These are phyloP conservation scores for Melampsora medusae DNA, from an alignment of 1,284 basidiomycete genomes.

Conservation along the genomic window DNA sequence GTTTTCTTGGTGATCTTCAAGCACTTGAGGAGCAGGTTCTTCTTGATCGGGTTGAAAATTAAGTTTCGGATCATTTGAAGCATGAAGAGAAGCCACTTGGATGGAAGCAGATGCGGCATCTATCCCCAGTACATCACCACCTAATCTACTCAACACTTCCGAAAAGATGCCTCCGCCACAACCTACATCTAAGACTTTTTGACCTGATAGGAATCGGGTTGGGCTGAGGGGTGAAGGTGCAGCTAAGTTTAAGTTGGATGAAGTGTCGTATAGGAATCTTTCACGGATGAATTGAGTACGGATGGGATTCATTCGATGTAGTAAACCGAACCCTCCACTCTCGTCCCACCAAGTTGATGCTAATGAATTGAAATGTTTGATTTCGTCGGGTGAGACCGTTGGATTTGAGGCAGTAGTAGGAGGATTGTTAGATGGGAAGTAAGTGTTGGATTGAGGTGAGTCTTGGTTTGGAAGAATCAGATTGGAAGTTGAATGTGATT, in stretches of 20 bases:
- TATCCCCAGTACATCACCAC: conserved; percentile 79
- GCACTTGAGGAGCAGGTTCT: too few species aligned
- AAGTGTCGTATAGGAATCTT: conserved; percentile 65
- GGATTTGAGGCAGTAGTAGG: neutral
- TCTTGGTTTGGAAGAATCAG: too few species aligned
- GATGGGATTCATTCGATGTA: conserved; percentile 94
- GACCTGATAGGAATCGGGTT: conserved; percentile 59
- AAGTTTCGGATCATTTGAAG: conserved; percentile 70
- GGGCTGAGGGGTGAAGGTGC: neutral
- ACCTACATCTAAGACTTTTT: conserved; percentile 78
- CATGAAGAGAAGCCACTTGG: conserved; percentile 78
- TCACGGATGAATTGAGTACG: conserved; percentile 80
- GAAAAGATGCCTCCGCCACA: conserved; percentile 93
- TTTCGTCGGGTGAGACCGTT: conserved; percentile 63
- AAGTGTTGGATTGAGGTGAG: too few species aligned
- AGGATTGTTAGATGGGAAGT: too few species aligned
- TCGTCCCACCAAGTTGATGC: conserved; percentile 97
- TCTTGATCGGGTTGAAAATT: too few species aligned
- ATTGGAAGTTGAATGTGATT: too few species aligned
- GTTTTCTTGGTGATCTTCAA: too few species aligned
- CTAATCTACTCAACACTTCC: conserved; percentile 83
- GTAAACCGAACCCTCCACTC: conserved; percentile 78
- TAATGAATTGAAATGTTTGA: conserved; percentile 86
- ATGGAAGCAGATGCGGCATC: conserved; percentile 89
- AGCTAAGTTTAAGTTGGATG: conserved; percentile 24